Evolutionary conservation across 345 rosid species (phyloP).

Genomic region (Draba incana): DNA sequence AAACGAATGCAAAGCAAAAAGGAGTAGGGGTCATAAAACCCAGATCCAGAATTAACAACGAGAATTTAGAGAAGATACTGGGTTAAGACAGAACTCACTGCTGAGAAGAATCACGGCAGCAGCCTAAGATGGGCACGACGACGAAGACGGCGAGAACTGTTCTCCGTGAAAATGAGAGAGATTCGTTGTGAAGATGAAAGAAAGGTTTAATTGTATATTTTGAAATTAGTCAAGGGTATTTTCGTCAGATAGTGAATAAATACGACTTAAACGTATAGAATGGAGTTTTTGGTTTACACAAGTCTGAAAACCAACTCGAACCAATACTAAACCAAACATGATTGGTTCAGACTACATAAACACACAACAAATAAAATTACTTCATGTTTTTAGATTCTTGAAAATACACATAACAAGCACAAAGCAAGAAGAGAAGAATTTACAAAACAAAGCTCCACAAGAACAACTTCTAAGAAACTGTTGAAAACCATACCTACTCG

Average conservation of each 20-base stretch:
- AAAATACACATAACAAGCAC: slow-evolving; percentile 29
- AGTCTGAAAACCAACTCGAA: background rate
- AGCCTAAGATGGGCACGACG: background rate
- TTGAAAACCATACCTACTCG: slow-evolving; percentile 23
- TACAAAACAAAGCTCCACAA: slow-evolving; percentile 42
- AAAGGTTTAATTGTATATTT: slow-evolving; percentile 19
- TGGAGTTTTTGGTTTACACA: background rate
- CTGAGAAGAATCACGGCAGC: slow-evolving; percentile 1
- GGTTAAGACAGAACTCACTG: slow-evolving; percentile 10
- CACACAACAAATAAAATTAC: slow-evolving; percentile 19
- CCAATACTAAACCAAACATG: background rate
- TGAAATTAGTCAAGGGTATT: slow-evolving; percentile 4
- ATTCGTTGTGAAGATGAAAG: background rate
- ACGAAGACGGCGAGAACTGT: slow-evolving; percentile 13
- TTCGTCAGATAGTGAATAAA: background rate
- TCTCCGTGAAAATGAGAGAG: slow-evolving; percentile 4
- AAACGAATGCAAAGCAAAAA: background rate
- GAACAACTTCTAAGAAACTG: slow-evolving; percentile 36
- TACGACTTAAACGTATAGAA: background rate
- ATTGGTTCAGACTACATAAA: background rate
- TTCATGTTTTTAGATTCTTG: slow-evolving; percentile 8
- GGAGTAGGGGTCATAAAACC: slow-evolving; percentile 12
- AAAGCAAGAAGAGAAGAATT: slow-evolving; percentile 21
- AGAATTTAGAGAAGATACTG: background rate
- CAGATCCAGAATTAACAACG: slow-evolving; percentile 21